Evolutionary conservation across 257 asterid species (phyloP).

Genomic region (Capsicum rhomboideum): DNA sequence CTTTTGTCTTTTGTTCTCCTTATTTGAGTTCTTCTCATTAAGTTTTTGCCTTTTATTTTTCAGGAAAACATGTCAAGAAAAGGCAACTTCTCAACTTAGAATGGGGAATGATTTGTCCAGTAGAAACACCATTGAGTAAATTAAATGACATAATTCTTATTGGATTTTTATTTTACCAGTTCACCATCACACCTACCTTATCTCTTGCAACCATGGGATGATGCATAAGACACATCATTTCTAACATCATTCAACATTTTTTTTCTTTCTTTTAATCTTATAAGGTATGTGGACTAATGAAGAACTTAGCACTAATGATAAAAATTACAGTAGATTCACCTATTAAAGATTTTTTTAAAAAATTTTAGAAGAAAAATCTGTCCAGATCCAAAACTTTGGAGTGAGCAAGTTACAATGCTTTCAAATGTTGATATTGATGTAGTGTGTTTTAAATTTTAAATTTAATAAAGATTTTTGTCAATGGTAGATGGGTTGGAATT

Average conservation of each 20-base stretch:
- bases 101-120: constrained; percentile 99
- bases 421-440: neutral
- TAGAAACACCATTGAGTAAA: constrained; percentile 96
- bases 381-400: neutral
- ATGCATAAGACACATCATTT: neutral
- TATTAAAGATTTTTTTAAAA: no score
- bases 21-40: no score
- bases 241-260: neutral
- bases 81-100: constrained; percentile 94
- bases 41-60: neutral
- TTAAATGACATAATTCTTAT: constrained; percentile 18
- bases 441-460: constrained; percentile 33
- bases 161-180: neutral
- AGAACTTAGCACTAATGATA: constrained; percentile 93
- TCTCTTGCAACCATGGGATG: no score
- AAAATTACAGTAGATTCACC: constrained; percentile 71
- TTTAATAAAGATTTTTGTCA: constrained; percentile 86
- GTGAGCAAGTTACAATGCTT: no score
- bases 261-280: constrained; percentile 1
- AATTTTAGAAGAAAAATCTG: constrained; percentile 53
- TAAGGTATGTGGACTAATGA: constrained; percentile 91
- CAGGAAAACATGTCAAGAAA: constrained; percentile 60
- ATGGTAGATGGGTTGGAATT: constrained; percentile 91
- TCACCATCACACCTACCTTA: no score
- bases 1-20: no score